phyloP scores from a whole-genome alignment of 805 yeast species.

The Ogataea nonfermentans region DNA sequence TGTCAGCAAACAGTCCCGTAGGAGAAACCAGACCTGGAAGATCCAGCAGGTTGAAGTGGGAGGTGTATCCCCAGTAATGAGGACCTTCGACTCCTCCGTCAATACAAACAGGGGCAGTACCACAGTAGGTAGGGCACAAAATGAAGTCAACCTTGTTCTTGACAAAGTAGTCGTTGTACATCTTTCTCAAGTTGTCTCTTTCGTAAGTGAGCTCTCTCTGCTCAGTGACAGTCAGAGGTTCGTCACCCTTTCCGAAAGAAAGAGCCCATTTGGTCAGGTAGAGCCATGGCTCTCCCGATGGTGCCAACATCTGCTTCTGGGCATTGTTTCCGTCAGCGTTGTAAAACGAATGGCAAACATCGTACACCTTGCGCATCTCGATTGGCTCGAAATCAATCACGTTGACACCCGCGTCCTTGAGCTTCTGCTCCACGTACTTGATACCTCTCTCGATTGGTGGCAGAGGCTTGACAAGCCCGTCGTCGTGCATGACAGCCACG shows the following conservation, averaged over 20 bases:
- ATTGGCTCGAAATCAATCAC: slow-evolving; percentile 59
- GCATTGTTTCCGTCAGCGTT: slow-evolving; percentile 65
- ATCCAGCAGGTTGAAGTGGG: slow-evolving; percentile 71
- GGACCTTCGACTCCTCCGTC: slow-evolving; percentile 42
- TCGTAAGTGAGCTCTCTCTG: slow-evolving; percentile 52
- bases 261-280: slow-evolving; percentile 64
- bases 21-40: slow-evolving; percentile 66
- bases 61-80: slow-evolving; percentile 78
- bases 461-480: slow-evolving; percentile 62
- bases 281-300: slow-evolving; percentile 67
- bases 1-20: slow-evolving; percentile 58
- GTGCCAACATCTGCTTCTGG: slow-evolving; percentile 49
- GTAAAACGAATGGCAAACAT: slow-evolving; percentile 57
- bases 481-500: slow-evolving; percentile 62
- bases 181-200: slow-evolving; percentile 59
- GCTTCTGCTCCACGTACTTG: slow-evolving; percentile 49
- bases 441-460: slow-evolving; percentile 64
- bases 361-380: slow-evolving; percentile 54
- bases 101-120: slow-evolving; percentile 68
- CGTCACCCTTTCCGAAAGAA: slow-evolving; percentile 57
- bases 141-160: slow-evolving; percentile 61
- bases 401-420: slow-evolving; percentile 57
- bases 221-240: slow-evolving; percentile 44
- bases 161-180: slow-evolving; percentile 52
- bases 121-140: slow-evolving; percentile 64